Evolutionary conservation across 331 rosid species (phyloP).

Genomic region (Malus hybrid): DNA sequence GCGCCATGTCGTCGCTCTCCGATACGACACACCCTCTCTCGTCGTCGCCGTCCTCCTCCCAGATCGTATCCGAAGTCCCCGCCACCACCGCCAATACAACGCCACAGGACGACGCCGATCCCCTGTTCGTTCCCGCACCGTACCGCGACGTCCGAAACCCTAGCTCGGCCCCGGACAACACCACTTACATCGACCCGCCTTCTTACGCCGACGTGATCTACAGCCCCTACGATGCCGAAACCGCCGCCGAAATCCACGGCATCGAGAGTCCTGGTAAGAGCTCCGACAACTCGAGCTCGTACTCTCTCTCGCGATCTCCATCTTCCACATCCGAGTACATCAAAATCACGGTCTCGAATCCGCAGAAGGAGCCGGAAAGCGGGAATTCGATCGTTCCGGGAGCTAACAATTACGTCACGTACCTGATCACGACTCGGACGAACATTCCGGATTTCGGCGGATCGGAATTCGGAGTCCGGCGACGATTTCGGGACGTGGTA

Average conservation of each 20-base stretch:
- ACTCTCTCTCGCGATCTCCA: constrained; percentile 42
- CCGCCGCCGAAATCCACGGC: constrained; percentile 35
- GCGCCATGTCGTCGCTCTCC: constrained; percentile 65
- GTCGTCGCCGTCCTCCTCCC: neutral
- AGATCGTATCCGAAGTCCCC: constrained; percentile 23
- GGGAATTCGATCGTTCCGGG: constrained; percentile 86
- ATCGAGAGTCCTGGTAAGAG: constrained; percentile 45
- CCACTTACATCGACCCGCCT: constrained; percentile 49
- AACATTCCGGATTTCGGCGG: constrained; percentile 66
- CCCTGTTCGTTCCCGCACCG: constrained; percentile 44
- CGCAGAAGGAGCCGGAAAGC: constrained; percentile 71
- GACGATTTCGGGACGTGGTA: constrained; percentile 81
- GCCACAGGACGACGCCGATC: constrained; percentile 53
- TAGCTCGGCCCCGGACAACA: constrained; percentile 14
- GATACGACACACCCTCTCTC: constrained; percentile 56
- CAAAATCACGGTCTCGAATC: constrained; percentile 75
- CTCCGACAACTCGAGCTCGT: constrained; percentile 28
- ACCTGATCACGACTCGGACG: constrained; percentile 74
- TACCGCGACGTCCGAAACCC: constrained; percentile 33
- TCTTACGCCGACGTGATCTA: constrained; percentile 56
- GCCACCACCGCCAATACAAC: constrained; percentile 22
- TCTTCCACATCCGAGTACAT: constrained; percentile 52
- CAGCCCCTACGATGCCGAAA: constrained; percentile 41
- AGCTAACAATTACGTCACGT: constrained; percentile 55
- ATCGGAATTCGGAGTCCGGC: constrained; percentile 61